phyloP scores from a whole-genome alignment of 176 grass and related monocot genomes.

The Chrysopogon serrulatus region DNA sequence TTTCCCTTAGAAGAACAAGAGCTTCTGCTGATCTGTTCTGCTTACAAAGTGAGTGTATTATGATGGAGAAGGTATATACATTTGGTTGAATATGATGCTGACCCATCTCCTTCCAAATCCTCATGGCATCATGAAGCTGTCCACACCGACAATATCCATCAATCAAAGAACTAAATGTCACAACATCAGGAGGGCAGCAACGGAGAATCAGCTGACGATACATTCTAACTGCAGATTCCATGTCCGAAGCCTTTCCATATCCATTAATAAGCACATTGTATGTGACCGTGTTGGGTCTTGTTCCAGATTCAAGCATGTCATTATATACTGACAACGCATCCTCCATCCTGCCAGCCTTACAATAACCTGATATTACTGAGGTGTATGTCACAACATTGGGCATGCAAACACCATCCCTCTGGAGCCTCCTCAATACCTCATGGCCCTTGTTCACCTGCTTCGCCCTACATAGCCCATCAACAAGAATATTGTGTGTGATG shows the following conservation, averaged over 20 bases:
- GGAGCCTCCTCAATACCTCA: conserved; percentile 63
- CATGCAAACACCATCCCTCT: conserved; percentile 43
- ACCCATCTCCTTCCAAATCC: conserved; percentile 69
- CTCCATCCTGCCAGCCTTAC: conserved; percentile 61
- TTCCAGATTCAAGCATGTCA: conserved; percentile 70
- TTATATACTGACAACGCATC: conserved; percentile 57
- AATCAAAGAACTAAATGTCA: conserved; percentile 94
- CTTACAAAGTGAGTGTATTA: conserved; percentile 77
- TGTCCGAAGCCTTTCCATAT: conserved; percentile 64
- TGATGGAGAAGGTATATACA: conserved; percentile 68
- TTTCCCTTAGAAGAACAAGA: conserved; percentile 43
- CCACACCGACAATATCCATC: conserved; percentile 81
- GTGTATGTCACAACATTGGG: conserved; percentile 93
- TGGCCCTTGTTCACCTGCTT: conserved; percentile 54
- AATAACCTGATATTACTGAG: conserved; percentile 73
- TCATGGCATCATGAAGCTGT: conserved; percentile 66
- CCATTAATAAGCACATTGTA: conserved; percentile 97
- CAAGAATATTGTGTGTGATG: conserved; percentile 79
- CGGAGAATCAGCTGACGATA: conserved; percentile 68
- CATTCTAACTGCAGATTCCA: conserved; percentile 47
- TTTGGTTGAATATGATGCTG: conserved; percentile 58
- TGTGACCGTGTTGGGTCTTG: conserved; percentile 54
- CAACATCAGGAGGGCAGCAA: conserved; percentile 67
- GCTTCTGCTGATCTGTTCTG: conserved; percentile 74
- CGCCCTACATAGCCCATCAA: conserved; percentile 64